A percentile compares a stretch with the other conserved stretches of the same genome.
phyloP scores from a whole-genome alignment of 2,329 filamentous ascomycete genomes.

The Cryphonectria parasitica region DNA sequence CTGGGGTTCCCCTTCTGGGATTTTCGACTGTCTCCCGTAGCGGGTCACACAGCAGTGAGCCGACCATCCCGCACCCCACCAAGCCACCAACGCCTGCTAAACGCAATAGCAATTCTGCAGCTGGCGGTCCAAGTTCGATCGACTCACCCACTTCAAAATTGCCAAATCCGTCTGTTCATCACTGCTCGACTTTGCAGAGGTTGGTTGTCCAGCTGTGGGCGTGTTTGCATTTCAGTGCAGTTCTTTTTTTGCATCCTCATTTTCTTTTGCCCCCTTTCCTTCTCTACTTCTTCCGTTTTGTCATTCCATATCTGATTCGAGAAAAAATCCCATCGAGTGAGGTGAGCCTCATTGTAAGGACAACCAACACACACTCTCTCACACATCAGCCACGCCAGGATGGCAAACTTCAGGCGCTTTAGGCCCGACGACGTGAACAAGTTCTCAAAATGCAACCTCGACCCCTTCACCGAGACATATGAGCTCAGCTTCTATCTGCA shows the following conservation, averaged over 20 bases:
- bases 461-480: slow-evolving; percentile 97
- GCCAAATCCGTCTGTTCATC: not conserved
- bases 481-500: slow-evolving; percentile 94
- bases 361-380: not conserved
- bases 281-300: not conserved
- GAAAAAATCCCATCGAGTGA: not conserved
- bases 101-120: not conserved
- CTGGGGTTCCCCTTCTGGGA: not conserved
- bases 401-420: slow-evolving; percentile 88
- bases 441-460: slow-evolving; percentile 93
- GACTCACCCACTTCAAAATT: not conserved
- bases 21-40: no score
- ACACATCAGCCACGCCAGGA: slow-evolving; percentile 40
- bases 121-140: not conserved
- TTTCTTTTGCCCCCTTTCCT: not conserved
- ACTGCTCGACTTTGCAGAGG: not conserved
- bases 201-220: no score
- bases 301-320: not conserved
- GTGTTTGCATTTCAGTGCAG: not conserved
- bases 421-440: slow-evolving; percentile 81
- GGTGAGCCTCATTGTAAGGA: not conserved
- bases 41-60: no score
- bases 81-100: not conserved
- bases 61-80: not conserved
- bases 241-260: not conserved